Evolutionary conservation across 345 rosid species (phyloP).

Genomic region (Eucalyptus decipiens): DNA sequence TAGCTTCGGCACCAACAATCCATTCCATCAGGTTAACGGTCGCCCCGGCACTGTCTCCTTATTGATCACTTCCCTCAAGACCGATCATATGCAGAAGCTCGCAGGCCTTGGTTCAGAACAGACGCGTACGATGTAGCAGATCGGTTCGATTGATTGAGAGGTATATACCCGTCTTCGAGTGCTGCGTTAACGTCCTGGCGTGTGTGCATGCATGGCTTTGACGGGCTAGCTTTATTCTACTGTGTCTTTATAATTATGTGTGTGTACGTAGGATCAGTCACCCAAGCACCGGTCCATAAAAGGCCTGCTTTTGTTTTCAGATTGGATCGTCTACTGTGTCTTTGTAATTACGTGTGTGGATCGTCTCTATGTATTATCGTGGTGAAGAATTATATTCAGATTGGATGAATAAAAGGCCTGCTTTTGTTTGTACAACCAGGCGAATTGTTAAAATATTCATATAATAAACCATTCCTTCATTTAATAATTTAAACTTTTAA

Average conservation of each 20-base stretch:
- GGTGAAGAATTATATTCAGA: not conserved
- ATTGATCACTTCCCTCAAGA: not conserved
- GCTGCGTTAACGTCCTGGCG: not conserved
- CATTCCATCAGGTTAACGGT: not conserved
- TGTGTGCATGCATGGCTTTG: not conserved
- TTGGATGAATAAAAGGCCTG: not conserved
- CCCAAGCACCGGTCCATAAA: not conserved
- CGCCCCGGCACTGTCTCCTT: slow-evolving; percentile 10
- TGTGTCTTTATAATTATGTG: not conserved
- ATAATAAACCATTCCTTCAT: too few species aligned
- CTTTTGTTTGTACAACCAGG: not conserved
- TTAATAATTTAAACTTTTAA: too few species aligned
- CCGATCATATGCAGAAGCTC: not conserved
- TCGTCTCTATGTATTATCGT: not conserved
- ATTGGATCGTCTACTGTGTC: not conserved
- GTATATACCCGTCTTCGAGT: not conserved
- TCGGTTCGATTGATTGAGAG: not conserved
- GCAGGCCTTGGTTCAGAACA: not conserved
- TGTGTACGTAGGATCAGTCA: not conserved
- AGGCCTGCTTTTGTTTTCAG: too few species aligned
- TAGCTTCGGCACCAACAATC: slow-evolving; percentile 25
- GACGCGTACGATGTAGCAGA: not conserved
- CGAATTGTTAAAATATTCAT: too few species aligned
- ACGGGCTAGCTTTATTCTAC: not conserved
- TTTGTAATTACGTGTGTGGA: not conserved